Percentiles rank a stretch among this genome's conserved stretches.
Evolutionary conservation across 768 basidiomycete species (phyloP).

Genomic region (Hysterangium stoloniferum): DNA sequence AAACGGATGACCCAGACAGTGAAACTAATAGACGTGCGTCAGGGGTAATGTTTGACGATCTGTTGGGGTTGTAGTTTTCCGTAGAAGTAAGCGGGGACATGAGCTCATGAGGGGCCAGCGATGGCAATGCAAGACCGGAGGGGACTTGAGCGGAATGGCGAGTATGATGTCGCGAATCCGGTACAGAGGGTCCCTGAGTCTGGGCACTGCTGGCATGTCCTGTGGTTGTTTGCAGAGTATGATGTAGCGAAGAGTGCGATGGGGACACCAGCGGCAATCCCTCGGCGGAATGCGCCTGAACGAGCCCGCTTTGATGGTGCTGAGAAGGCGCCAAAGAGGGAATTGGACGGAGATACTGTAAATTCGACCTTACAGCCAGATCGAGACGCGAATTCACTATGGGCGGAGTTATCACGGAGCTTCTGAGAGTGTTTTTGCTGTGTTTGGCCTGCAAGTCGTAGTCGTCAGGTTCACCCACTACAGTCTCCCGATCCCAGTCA

Average conservation of each 20-base stretch:
- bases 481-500: conserved; percentile 8
- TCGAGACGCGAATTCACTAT: neutral
- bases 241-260: neutral
- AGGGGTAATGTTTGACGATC: too few relatives aligned
- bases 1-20: neutral
- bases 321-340: neutral
- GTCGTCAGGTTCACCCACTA: neutral
- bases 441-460: neutral
- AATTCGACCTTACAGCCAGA: neutral
- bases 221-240: neutral
- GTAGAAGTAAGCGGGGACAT: neutral
- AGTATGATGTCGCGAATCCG: neutral
- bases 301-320: neutral
- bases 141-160: neutral
- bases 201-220: neutral
- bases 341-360: neutral
- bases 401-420: too few relatives aligned
- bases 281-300: neutral
- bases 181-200: neutral
- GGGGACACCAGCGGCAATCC: neutral
- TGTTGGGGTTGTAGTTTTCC: too few relatives aligned
- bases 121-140: neutral
- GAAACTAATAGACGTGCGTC: too few relatives aligned
- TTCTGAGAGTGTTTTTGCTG: neutral
- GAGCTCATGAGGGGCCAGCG: neutral